Percentiles rank a stretch among this genome's conserved stretches.
Evolutionary conservation across 2,329 filamentous ascomycete species (phyloP).

Genomic region (Neopestalotiopsis sp.): DNA sequence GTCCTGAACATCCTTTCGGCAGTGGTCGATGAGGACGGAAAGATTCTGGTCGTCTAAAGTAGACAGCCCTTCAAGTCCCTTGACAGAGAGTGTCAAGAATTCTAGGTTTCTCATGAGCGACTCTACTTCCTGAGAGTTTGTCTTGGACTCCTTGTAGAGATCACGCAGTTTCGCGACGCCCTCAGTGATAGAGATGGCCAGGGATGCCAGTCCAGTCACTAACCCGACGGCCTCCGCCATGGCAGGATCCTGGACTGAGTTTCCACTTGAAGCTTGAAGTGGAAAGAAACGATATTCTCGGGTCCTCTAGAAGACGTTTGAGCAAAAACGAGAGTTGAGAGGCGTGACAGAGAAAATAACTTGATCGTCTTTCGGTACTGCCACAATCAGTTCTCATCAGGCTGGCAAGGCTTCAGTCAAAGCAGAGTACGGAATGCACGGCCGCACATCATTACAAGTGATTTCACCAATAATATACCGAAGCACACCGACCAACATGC

Average conservation of each 20-base stretch:
- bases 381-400: too few species aligned
- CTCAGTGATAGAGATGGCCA: background rate
- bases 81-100: background rate
- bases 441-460: too few species aligned
- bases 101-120: background rate
- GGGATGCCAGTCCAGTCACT: conserved; percentile 1
- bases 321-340: too few species aligned
- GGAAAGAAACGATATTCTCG: too few species aligned
- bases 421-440: too few species aligned
- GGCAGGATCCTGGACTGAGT: background rate
- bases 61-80: background rate
- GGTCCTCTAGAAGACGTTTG: too few species aligned
- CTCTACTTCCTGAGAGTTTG: background rate
- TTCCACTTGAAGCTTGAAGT: too few species aligned
- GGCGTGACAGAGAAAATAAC: too few species aligned
- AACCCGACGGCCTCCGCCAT: conserved; percentile 6
- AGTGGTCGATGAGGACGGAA: background rate
- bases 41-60: background rate
- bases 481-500: too few species aligned
- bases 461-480: too few species aligned
- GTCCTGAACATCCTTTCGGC: background rate
- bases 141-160: conserved; percentile 11
- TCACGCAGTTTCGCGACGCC: conserved; percentile 5
- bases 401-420: too few species aligned
- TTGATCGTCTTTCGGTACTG: too few species aligned